Evolutionary conservation across 768 basidiomycete species (phyloP).

Genomic region (Auriscalpium orientale): DNA sequence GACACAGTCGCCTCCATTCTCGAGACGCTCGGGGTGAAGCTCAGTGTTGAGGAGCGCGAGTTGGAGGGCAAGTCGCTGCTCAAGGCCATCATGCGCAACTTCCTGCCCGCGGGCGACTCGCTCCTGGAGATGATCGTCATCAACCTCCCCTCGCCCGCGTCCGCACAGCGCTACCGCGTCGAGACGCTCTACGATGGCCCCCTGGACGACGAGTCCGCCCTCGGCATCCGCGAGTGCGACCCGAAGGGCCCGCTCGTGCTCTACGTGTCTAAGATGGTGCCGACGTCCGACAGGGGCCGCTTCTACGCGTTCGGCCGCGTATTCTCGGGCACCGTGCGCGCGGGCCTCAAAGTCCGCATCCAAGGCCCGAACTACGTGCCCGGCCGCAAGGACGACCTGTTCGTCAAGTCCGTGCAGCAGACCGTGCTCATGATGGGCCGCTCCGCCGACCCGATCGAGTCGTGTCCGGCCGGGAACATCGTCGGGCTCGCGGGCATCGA

Average conservation of each 20-base stretch:
- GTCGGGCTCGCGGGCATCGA: slow-evolving; percentile 98
- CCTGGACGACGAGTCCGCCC: slow-evolving; percentile 99
- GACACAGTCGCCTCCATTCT: slow-evolving; percentile 75
- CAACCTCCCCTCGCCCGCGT: slow-evolving; percentile 94
- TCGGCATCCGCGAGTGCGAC: slow-evolving; percentile 97
- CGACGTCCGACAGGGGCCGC: slow-evolving; percentile 98
- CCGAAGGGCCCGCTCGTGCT: slow-evolving; percentile 93
- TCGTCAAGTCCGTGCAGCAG: slow-evolving; percentile 96
- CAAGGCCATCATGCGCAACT: slow-evolving; percentile 98
- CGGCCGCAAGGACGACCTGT: slow-evolving; percentile 97
- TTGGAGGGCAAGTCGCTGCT: slow-evolving; percentile 93
- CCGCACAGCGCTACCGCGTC: slow-evolving; percentile 97
- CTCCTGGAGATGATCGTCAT: slow-evolving; percentile 99
- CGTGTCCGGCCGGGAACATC: slow-evolving; percentile 98
- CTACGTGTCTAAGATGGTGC: slow-evolving; percentile 99
- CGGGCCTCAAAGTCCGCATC: slow-evolving; percentile 98
- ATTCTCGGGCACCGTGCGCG: slow-evolving; percentile 95
- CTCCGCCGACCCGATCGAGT: slow-evolving; percentile 96
- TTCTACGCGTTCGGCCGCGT: slow-evolving; percentile 99
- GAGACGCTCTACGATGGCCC: slow-evolving; percentile 99
- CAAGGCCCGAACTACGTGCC: slow-evolving; percentile 99
- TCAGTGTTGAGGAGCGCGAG: slow-evolving; percentile 82
- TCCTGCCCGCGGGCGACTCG: slow-evolving; percentile 97
- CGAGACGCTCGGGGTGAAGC: slow-evolving; percentile 93
- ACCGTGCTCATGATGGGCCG: slow-evolving; percentile 99